These are phyloP conservation scores for Fusarium tjaetaba DNA, from an alignment of 2,329 filamentous ascomycete species.

Conservation along the genomic window DNA sequence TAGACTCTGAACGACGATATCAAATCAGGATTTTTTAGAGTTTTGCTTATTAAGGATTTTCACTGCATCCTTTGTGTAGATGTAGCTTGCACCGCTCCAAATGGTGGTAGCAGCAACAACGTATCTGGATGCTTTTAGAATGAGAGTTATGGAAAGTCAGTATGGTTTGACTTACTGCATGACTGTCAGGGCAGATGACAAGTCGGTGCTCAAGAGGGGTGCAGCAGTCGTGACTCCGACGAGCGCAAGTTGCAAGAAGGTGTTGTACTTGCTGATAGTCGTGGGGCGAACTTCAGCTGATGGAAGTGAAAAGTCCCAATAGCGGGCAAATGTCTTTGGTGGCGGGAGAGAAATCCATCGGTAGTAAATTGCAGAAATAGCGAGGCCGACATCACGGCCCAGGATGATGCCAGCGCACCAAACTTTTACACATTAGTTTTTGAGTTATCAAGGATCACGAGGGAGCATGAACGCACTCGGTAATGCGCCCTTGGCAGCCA, in stretches of 20 bases:
- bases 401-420: conserved; percentile 93
- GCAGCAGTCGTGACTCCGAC: conserved; percentile 86
- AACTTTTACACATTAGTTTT: conserved; percentile 57
- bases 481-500: conserved; percentile 84
- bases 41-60: conserved; percentile 72
- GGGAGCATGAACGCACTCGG: conserved; percentile 66
- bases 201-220: conserved; percentile 74
- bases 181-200: conserved; percentile 64
- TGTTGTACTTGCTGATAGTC: conserved; percentile 90
- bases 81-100: conserved; percentile 93
- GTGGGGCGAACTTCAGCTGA: conserved; percentile 87
- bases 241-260: conserved; percentile 86
- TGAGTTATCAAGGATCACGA: neutral
- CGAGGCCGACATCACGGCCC: conserved; percentile 85
- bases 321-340: conserved; percentile 89
- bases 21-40: conserved; percentile 29
- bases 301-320: conserved; percentile 97
- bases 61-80: conserved; percentile 90
- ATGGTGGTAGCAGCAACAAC: conserved; percentile 88
- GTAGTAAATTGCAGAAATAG: conserved; percentile 90
- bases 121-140: conserved; percentile 63
- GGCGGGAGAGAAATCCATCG: conserved; percentile 93
- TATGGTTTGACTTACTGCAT: conserved; percentile 66
- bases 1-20: neutral
- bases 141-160: neutral